Evolutionary conservation across 345 rosid genomes (phyloP), one percentile per base, ranked within the genome.

Genomic region (Euphorbia tirucalli): DNA sequence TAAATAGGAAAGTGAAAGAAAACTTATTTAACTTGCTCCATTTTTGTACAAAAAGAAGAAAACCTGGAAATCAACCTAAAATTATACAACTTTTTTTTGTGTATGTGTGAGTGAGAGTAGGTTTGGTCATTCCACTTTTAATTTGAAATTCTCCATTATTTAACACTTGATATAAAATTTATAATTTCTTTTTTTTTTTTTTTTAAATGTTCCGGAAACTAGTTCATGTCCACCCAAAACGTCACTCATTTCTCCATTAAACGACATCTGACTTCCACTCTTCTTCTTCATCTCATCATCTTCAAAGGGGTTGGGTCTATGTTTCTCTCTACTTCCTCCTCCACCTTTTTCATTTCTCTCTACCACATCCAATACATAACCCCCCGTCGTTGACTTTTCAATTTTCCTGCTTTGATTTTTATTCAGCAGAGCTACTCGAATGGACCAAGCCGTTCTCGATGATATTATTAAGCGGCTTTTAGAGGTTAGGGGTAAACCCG

Each of bases 401-500:
- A n/a, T 15, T 46, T 11, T 32, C 8, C 11, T 2, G 39, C 32
- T 46, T 46, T 65, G 39, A 27, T 65, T 44, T 64, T 41, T 65
- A 44, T 56, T 54, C 28, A 65, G 46, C 54, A 35, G 25, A 22
- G 14, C 3, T 21, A 56, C 14, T 11, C 14, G 21, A 19, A 89
- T 89, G 92, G 95, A 89, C 63, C 84, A 79, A 35, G 75, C 83
- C 32, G 62, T 86, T 48, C 77, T 89, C 28, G 95, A 87, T 71
- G 92, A 86, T 81, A 87, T 89, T 58, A 89, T 87, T 80, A 71
- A 54, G 59, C 78, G 95, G 74, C 85, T 89, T 11, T 55, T 87
- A 35, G 95, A 89, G 80, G 87, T 85, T 22, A 75, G 88, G 14
- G 86, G 79, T 19, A 86, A 83, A 58, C 89, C 90, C 0, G 95